Evolutionary conservation across 257 asterid genomes (phyloP).

Genomic region (Solanum stenotomum): DNA sequence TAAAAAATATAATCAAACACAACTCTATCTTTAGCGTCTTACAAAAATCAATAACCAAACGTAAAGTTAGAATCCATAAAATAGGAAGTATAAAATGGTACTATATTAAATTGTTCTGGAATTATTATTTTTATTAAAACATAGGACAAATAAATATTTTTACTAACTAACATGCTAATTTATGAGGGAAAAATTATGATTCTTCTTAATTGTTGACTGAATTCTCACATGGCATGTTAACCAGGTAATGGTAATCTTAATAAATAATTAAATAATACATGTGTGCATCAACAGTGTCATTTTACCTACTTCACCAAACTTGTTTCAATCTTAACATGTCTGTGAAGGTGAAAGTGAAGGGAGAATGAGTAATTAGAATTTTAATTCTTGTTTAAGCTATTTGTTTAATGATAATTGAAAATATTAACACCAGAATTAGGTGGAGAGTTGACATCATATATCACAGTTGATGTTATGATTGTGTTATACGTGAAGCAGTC

Average conservation of each 20-base stretch:
- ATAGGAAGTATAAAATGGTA: not conserved
- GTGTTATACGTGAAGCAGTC: not conserved
- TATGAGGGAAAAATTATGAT: not conserved
- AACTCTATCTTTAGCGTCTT: not conserved
- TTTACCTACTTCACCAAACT: slow-evolving; percentile 2
- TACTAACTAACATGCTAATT: not conserved
- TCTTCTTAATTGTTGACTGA: not conserved
- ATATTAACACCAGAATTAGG: not conserved
- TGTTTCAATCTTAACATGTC: not conserved
- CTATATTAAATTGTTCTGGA: not conserved
- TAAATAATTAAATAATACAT: not conserved
- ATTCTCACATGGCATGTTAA: not conserved
- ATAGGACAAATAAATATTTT: not conserved
- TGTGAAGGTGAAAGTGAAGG: not conserved
- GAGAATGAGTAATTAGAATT: not conserved
- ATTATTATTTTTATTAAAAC: no score
- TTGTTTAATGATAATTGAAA: not conserved
- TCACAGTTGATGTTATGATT: not conserved
- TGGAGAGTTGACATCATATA: not conserved
- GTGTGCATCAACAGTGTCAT: not conserved
- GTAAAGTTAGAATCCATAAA: not conserved
- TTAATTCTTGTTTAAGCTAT: not conserved
- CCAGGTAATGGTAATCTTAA: not conserved
- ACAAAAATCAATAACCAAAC: not conserved
- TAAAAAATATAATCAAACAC: not conserved